phyloP scores from a whole-genome alignment of 805 yeast genomes.

The Candida boleticola region DNA sequence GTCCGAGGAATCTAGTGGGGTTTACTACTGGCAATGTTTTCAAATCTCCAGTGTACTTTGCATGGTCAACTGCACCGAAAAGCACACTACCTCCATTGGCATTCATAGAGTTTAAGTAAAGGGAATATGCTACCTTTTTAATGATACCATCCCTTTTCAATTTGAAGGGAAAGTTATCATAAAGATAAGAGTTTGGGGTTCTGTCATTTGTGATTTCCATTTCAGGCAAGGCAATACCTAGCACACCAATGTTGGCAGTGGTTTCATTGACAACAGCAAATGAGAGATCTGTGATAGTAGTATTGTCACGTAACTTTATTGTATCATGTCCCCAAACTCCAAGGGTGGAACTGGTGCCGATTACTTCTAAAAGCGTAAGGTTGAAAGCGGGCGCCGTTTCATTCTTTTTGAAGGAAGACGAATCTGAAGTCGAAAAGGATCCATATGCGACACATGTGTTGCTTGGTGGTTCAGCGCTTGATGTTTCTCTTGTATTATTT shows the following conservation, averaged over 20 bases:
- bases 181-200: slow-evolving; percentile 7
- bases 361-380: slow-evolving; percentile 13
- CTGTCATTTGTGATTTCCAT: slow-evolving; percentile 7
- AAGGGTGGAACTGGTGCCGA: slow-evolving; percentile 24
- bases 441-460: slow-evolving; percentile 14
- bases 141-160: slow-evolving; percentile 22
- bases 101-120: slow-evolving; percentile 14
- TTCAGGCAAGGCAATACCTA: slow-evolving; percentile 17
- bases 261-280: slow-evolving; percentile 1
- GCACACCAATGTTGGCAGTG: slow-evolving; percentile 11
- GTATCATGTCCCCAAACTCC: slow-evolving; percentile 17
- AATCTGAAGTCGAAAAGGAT: slow-evolving; percentile 10
- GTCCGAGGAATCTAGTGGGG: too few species aligned
- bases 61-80: slow-evolving; percentile 13
- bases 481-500: background rate
- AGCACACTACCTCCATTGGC: slow-evolving; percentile 8
- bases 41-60: slow-evolving; percentile 10
- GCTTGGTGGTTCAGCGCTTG: background rate
- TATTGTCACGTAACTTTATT: slow-evolving; percentile 6
- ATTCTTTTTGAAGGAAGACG: slow-evolving; percentile 6
- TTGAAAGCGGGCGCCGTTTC: slow-evolving; percentile 6
- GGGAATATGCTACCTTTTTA: slow-evolving; percentile 23
- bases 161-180: slow-evolving; percentile 27
- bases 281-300: background rate
- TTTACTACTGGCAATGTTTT: slow-evolving; percentile 4